These are phyloP conservation scores for Tritrichomonas foetus DNA, from an alignment of 208 protist species.

Conservation along the genomic window DNA sequence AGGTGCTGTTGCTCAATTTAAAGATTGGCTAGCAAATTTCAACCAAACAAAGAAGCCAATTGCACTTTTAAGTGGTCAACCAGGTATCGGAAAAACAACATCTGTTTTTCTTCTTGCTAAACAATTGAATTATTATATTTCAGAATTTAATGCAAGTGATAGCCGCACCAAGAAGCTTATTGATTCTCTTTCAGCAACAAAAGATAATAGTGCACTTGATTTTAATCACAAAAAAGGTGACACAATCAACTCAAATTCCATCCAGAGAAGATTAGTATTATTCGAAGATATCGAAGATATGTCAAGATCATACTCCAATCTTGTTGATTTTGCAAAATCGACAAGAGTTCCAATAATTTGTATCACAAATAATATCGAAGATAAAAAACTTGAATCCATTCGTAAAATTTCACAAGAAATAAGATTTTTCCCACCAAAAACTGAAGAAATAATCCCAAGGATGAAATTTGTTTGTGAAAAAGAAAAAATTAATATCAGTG, in stretches of 20 bases:
- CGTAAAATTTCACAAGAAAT: conserved; percentile 86
- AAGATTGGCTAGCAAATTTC: neutral
- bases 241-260: neutral
- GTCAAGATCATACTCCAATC: conserved; percentile 79
- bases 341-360: conserved; percentile 82
- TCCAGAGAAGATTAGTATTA: conserved; percentile 60
- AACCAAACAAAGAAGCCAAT: neutral
- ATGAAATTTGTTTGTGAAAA: conserved; percentile 65
- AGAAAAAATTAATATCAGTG: conserved; percentile 58
- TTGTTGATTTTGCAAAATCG: conserved; percentile 85
- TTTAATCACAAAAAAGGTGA: neutral
- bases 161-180: conserved; percentile 54
- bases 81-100: neutral
- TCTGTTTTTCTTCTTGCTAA: neutral
- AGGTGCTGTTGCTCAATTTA: neutral
- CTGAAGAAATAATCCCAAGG: neutral
- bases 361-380: conserved; percentile 93
- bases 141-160: conserved; percentile 3
- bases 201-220: conserved; percentile 56
- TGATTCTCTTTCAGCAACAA: conserved; percentile 64
- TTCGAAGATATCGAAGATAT: conserved; percentile 99
- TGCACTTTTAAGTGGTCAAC: neutral
- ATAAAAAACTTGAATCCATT: conserved; percentile 79
- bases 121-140: neutral
- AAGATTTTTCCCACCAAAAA: conserved; percentile 62